Evolutionary conservation across 495 filamentous ascomycete species (phyloP), one percentile per base, ranked within the genome.

Genomic region (Elasticomyces elasticus): DNA sequence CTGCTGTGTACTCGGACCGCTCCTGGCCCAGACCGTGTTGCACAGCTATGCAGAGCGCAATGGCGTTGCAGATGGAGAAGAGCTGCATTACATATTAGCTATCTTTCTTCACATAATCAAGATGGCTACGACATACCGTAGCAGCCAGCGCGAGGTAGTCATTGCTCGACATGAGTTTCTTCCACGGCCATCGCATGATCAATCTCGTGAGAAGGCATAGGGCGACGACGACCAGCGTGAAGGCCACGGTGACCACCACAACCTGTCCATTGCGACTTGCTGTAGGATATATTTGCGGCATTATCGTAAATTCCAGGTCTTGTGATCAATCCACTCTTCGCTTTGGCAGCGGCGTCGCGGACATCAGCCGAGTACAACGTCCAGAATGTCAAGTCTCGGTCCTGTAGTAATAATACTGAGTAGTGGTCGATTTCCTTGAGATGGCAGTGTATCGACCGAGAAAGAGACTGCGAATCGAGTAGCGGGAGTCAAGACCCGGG

Each of bases 51-150:
- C n/a, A 44, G n/a, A 44, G n/a, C 41, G 41, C 41, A 7, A 24
- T 24, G 22, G 41, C 41, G 41, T 44, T 44, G n/a, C 41, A 44
- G 41, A 44, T 10, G 41, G 41, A 7, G n/a, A 44, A 44, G n/a
- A 6, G 10, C 41, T 44, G n/a, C 41, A 17, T 24, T 15, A 33
- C 15, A 15, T 15, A 33, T 33, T 33, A 33, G 30, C 30, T 7
- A 33, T 7, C 15, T 33, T n/a, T n/a, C n/a, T n/a, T n/a, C n/a
- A n/a, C n/a, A n/a, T n/a, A n/a, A n/a, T n/a, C n/a, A n/a, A n/a
- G n/a, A n/a, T n/a, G 30, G 30, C 15, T 15, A 15, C 7, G 15
- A 7, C 30, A 7, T 33, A 33, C 30, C 7, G 30, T 33, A 7
- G 30, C 30, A 7, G 30, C 30, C 7, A 33, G 30, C 30, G 30